Evolutionary conservation across 192 early-diverging fungal genomes (phyloP).

Genomic region (Oehlia diaphana): DNA sequence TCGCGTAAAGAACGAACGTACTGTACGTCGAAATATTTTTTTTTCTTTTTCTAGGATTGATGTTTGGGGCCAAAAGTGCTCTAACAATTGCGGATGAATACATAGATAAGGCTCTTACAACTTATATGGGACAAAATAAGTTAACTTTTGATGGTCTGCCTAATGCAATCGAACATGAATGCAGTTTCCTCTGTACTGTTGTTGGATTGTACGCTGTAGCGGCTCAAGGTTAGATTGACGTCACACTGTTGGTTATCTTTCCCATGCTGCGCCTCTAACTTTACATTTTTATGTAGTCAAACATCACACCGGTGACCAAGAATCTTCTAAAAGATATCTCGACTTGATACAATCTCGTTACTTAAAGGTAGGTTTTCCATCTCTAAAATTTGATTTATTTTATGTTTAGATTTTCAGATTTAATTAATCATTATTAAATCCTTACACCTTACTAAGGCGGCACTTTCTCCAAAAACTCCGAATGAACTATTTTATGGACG

Average conservation of each 20-base stretch:
- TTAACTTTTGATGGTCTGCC: background rate
- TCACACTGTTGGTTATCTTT: background rate
- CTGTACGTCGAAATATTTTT: background rate
- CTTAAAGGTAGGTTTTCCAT: background rate
- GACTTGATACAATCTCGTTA: background rate
- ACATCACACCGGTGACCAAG: constrained; percentile 13
- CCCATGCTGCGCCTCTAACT: background rate
- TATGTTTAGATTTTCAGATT: background rate
- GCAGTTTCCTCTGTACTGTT: constrained; percentile 16
- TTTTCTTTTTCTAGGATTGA: constrained; percentile 10
- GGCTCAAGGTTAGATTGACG: background rate
- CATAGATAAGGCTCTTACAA: constrained; percentile 4
- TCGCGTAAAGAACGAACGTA: background rate
- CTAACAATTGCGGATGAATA: constrained; percentile 18
- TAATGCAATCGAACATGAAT: background rate
- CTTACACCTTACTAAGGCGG: background rate
- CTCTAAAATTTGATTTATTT: background rate
- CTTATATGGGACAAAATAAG: background rate
- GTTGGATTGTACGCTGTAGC: constrained; percentile 15
- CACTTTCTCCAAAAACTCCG: background rate
- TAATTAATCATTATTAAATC: background rate
- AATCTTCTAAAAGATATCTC: background rate
- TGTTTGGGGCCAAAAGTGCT: background rate
- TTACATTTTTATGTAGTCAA: background rate
- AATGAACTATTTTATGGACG: constrained; percentile 18